Base-by-base conservation (phyloP, 306 rosid genomes). In the Elaeagnus macrophylla region DNA sequence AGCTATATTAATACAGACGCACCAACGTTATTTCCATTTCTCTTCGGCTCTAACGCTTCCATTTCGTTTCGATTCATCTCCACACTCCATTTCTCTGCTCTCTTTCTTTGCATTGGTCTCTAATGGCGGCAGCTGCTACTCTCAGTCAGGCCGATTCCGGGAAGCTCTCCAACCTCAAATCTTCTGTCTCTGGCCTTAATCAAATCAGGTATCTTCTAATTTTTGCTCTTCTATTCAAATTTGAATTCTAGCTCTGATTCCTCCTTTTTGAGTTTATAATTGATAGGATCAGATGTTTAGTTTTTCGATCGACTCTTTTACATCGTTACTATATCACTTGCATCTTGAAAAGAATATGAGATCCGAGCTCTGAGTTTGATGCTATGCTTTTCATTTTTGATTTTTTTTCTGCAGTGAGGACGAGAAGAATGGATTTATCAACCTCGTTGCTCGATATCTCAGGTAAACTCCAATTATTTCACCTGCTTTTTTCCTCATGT, bases 351-450 rank as follows among this genome's bases (percentile, higher is more conserved):
- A 10, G 48, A 56, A 48, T 8, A 9, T 48, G 57, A 44, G 67
- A 39, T 70, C 61, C 62, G 46, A 18, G 61, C 57, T 75, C 72
- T 53, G 72, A 51, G 53, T 20, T 50, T 62, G 70, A 73, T 38
- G 70, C 45, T 42, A 18, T 59, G 8, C 15, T 54, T 37, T 12
- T 50, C 20, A 25, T 25, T 25, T 25, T 25, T 1, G 32, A 25
- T 25, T 25, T 25, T 25, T 5, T 62, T 67, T 5, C 57, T 69
- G 64, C 77, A 86, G 97, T 57, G 93, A 78, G 73, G 82, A 77
- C 45, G 96, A 91, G 87, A 86, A 91, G 70, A 78, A 0, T 12
- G 97, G 97, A 71, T 86, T 82, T 78, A 61, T 82, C 85, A 91
- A 39, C 82, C 97, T 91, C 40, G 83, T 91, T 35, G 15, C 87